These are phyloP conservation scores for Phytophthora citricola DNA, from an alignment of 352 stramenopile species.

Conservation along the genomic window DNA sequence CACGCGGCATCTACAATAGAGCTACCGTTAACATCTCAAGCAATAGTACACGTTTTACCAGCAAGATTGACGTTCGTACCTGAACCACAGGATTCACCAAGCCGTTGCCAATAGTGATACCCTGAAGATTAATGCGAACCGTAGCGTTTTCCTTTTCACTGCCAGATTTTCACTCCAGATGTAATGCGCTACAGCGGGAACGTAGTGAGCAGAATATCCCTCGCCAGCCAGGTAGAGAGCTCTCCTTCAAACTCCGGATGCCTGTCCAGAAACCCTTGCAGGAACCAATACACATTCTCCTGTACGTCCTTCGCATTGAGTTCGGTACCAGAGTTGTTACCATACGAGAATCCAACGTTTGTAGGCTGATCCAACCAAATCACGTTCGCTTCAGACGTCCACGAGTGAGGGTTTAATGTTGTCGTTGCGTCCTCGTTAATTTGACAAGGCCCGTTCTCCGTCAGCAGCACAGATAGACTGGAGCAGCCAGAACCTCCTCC, in stretches of 20 bases:
- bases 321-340: conserved; percentile 25
- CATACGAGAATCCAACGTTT: conserved; percentile 57
- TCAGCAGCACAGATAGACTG: conserved; percentile 47
- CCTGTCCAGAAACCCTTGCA: conserved; percentile 57
- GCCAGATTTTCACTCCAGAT: conserved; percentile 41
- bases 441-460: conserved; percentile 64
- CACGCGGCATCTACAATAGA: conserved; percentile 36
- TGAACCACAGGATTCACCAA: conserved; percentile 53
- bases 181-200: conserved; percentile 54
- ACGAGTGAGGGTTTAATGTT: conserved; percentile 53
- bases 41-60: neutral
- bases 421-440: conserved; percentile 46
- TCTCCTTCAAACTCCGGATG: conserved; percentile 58
- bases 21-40: neutral
- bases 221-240: conserved; percentile 63
- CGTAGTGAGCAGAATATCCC: conserved; percentile 65
- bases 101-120: conserved; percentile 64
- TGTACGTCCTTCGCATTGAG: conserved; percentile 39
- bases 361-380: conserved; percentile 68
- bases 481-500: conserved; percentile 49
- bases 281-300: conserved; percentile 61
- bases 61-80: conserved; percentile 11
- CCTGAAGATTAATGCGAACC: conserved; percentile 51
- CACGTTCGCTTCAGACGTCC: conserved; percentile 62
- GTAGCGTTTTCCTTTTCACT: conserved; percentile 22